Percentiles rank a stretch among this genome's conserved stretches.
Conservation (phyloP, 495 filamentous ascomycete genomes). For the Letharia lupina region DNA sequence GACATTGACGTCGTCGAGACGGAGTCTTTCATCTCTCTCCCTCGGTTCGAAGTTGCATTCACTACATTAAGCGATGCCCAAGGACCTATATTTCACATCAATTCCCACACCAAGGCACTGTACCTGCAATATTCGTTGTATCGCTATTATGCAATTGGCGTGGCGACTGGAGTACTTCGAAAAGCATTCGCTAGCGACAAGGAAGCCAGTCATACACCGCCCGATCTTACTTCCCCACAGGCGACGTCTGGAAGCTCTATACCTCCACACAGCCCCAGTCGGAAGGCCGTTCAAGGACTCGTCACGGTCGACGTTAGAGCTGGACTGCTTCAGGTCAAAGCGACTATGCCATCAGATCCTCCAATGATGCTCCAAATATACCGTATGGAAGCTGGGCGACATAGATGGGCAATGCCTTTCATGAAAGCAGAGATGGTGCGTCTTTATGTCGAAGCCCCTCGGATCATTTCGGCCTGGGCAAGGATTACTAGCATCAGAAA, state of each 20-base stretch:
- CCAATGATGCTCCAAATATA: slow-evolving; percentile 84
- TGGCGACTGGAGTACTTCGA: slow-evolving; percentile 67
- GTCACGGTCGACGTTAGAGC: slow-evolving; percentile 72
- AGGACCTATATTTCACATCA: slow-evolving; percentile 79
- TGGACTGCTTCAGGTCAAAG: slow-evolving; percentile 77
- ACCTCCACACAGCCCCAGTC: background rate
- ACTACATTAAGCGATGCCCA: slow-evolving; percentile 76
- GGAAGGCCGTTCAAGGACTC: slow-evolving; percentile 44
- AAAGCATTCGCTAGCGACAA: slow-evolving; percentile 58
- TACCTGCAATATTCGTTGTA: slow-evolving; percentile 87
- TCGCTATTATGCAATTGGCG: slow-evolving; percentile 80
- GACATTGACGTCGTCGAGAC: slow-evolving; percentile 73
- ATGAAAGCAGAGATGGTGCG: slow-evolving; percentile 64
- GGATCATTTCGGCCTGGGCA: slow-evolving; percentile 73
- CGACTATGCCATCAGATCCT: slow-evolving; percentile 76
- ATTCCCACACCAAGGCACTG: slow-evolving; percentile 68
- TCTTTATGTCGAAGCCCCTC: slow-evolving; percentile 77
- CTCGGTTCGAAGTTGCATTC: slow-evolving; percentile 77
- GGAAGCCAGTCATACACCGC: slow-evolving; percentile 18
- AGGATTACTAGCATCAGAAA: slow-evolving; percentile 75
- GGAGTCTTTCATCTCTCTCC: slow-evolving; percentile 78
- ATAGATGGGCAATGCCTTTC: slow-evolving; percentile 78
- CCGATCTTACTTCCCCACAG: background rate
- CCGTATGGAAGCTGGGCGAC: slow-evolving; percentile 67
- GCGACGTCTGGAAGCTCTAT: background rate